Conservation (phyloP, 179 eudicot genomes). For the Actinidia arguta region DNA sequence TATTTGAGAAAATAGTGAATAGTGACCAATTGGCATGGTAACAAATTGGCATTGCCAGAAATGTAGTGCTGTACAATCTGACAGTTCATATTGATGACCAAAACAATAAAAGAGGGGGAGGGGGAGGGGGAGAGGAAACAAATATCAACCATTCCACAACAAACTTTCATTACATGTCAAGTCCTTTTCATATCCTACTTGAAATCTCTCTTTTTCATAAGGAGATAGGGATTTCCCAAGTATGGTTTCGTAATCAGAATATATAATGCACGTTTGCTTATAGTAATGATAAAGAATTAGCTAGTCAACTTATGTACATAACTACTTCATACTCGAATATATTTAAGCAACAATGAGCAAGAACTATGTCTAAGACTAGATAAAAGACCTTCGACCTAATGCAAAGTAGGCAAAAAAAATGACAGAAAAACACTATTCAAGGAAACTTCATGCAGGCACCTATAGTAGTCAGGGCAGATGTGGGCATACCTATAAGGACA, state of each 20-base stretch:
- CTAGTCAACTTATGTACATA: not conserved
- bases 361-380: slow-evolving; percentile 5
- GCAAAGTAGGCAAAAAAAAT: not conserved
- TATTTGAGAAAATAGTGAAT: no score
- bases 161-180: slow-evolving; percentile 3
- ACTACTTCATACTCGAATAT: not conserved
- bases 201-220: not conserved
- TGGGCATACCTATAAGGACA: not conserved
- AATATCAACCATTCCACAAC: slow-evolving; percentile 25
- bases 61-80: slow-evolving; percentile 3
- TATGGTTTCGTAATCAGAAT: not conserved
- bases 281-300: not conserved
- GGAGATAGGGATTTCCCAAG: not conserved
- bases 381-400: not conserved
- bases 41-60: not conserved
- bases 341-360: slow-evolving; percentile 1
- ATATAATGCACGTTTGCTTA: not conserved
- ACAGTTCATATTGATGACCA: not conserved
- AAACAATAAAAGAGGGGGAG: not conserved
- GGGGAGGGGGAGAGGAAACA: not conserved
- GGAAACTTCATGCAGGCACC: slow-evolving; percentile 5
- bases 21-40: not conserved
- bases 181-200: not conserved
- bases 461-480: no score
- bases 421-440: not conserved